Evolutionary conservation across 2,329 filamentous ascomycete species (phyloP).

Genomic region (Colletotrichum zoysiae): DNA sequence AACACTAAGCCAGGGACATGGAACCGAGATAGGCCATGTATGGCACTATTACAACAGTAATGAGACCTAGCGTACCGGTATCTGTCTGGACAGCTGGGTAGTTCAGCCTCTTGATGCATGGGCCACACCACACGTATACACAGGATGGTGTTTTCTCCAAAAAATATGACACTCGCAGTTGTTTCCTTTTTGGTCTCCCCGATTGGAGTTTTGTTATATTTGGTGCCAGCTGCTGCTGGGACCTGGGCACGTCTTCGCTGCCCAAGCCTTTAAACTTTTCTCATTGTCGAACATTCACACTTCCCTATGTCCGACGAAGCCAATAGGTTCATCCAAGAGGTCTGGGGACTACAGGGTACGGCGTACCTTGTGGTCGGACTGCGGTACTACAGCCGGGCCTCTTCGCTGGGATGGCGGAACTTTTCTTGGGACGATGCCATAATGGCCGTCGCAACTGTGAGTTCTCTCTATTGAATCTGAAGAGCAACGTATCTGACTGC

Average conservation of each 20-base stretch:
- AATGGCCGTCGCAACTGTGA: conserved; percentile 35
- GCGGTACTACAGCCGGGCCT: conserved; percentile 36
- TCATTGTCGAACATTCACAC: background rate
- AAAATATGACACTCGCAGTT: background rate
- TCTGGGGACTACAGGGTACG: conserved; percentile 39
- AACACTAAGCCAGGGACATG: background rate
- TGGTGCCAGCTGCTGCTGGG: background rate
- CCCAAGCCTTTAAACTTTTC: background rate
- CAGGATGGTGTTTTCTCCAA: background rate
- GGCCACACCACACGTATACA: background rate
- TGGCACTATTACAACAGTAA: background rate
- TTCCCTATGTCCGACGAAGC: conserved; percentile 27
- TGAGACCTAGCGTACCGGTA: background rate
- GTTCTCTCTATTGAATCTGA: background rate
- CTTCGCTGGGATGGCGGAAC: conserved; percentile 24
- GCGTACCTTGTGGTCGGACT: conserved; percentile 38
- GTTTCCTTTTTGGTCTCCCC: background rate
- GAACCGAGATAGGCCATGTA: background rate
- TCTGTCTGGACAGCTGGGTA: background rate
- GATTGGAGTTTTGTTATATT: background rate
- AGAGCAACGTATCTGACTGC: background rate
- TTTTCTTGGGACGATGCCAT: conserved; percentile 39
- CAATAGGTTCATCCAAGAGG: conserved; percentile 35
- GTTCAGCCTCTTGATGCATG: background rate
- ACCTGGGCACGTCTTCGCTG: background rate